Evolutionary conservation across 306 rosid species (phyloP).

Genomic region (Dicorynia guianensis): DNA sequence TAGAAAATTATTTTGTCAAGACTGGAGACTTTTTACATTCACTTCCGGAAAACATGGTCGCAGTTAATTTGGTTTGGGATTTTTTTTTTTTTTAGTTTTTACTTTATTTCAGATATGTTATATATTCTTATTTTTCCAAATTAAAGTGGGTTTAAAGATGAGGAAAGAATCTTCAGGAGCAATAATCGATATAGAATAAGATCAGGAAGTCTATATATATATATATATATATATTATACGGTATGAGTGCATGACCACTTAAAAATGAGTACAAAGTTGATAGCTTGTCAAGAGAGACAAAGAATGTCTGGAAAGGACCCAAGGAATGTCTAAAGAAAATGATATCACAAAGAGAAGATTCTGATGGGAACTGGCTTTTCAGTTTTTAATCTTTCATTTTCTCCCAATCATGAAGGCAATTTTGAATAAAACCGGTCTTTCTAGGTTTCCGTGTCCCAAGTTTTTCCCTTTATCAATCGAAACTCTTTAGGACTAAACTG

Average conservation of each 20-base stretch:
- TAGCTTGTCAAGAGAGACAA: constrained; percentile 45
- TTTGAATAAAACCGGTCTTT: constrained; percentile 54
- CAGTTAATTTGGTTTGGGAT: neutral
- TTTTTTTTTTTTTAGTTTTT: neutral
- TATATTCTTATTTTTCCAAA: no score
- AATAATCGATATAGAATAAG: no score
- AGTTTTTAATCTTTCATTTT: constrained; percentile 61
- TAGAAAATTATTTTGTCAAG: neutral
- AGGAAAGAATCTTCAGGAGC: no score
- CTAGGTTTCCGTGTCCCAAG: constrained; percentile 60
- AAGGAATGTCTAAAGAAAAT: constrained; percentile 63
- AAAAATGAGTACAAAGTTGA: neutral
- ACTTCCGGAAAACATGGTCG: neutral
- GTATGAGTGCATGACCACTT: neutral
- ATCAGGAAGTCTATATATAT: no score
- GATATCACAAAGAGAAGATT: constrained; percentile 45
- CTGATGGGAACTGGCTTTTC: constrained; percentile 32
- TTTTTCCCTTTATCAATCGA: constrained; percentile 70
- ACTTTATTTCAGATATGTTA: no score
- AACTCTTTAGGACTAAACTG: constrained; percentile 66
- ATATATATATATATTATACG: no score
- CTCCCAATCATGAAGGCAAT: constrained; percentile 72
- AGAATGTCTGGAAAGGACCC: constrained; percentile 65
- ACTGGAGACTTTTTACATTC: neutral
- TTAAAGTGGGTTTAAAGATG: no score